A percentile compares a stretch with the other conserved stretches of the same genome.
Conservation (phyloP, 2,329 filamentous ascomycete genomes). For the Fusarium incarnatum region DNA sequence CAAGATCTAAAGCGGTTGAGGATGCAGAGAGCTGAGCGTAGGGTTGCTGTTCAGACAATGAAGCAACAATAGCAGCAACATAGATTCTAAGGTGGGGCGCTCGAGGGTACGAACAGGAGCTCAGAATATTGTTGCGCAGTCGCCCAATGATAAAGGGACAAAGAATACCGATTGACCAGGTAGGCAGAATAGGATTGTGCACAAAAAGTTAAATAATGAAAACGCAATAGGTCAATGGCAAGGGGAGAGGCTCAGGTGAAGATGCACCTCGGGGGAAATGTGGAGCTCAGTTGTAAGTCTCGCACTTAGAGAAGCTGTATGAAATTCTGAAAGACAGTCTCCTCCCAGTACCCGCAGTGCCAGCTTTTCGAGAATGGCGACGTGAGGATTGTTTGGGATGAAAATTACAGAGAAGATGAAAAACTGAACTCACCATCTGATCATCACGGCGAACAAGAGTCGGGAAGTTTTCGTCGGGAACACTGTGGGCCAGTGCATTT, state of each 20-base stretch:
- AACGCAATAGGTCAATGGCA: slow-evolving; percentile 17
- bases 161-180: neutral
- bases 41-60: slow-evolving; percentile 50
- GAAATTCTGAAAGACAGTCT: slow-evolving; percentile 25
- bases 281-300: slow-evolving; percentile 33
- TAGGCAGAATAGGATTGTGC: slow-evolving; percentile 10
- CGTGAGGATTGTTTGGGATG: neutral
- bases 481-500: slow-evolving; percentile 59
- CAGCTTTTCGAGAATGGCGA: neutral
- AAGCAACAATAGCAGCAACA: slow-evolving; percentile 35
- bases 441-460: slow-evolving; percentile 78
- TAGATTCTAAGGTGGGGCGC: slow-evolving; percentile 13
- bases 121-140: slow-evolving; percentile 15
- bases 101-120: slow-evolving; percentile 11
- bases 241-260: slow-evolving; percentile 28
- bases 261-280: slow-evolving; percentile 37
- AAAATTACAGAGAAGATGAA: slow-evolving; percentile 5
- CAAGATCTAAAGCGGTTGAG: slow-evolving; percentile 83
- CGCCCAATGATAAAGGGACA: slow-evolving; percentile 3
- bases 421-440: slow-evolving; percentile 62
- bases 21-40: slow-evolving; percentile 78
- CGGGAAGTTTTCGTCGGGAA: slow-evolving; percentile 86
- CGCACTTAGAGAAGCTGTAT: slow-evolving; percentile 12
- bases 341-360: neutral
- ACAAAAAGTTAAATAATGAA: slow-evolving; percentile 18